Evolutionary conservation across 2,329 filamentous ascomycete genomes (phyloP), one percentile per base, ranked within the genome.

Genomic region (Aspergillus viridinutans): DNA sequence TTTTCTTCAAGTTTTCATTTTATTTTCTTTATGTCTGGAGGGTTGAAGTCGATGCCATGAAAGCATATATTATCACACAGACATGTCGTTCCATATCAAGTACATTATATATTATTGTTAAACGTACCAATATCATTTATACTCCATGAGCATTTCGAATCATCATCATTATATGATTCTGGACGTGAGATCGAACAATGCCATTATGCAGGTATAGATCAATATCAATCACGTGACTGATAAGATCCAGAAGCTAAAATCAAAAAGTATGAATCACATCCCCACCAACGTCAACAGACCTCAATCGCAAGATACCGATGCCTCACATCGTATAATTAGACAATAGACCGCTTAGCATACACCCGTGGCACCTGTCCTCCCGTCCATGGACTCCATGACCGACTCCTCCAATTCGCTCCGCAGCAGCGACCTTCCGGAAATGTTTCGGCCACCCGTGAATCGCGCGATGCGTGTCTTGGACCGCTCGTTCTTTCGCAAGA

Each of bases 401-500:
- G 51, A 51, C 49, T 40, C 51, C 38, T 53, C 58, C 47, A 59
- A 63, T 40, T 62, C 64, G 55, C 59, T 57, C 50, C 55, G 58
- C 43, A 61, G 65, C 64, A 61, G 65, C 64, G 64, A 72, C 58
- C 60, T 71, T 59, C 64, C 70, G 59, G 68, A 65, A 52, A 85
- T 86, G 82, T 90, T 96, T 73, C 85, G 87, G 63, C 90, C 92
- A 49, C 92, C 92, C 25, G 80, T 92, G 58, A 88, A 93, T 66
- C 88, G 90, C 72, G 86, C 88, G 58, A 90, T 90, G 79, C 86
- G 86, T 69, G 83, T 84, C 51, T 85, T 99, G 61, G 92, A 99
- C 77, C 87, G 90, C 64, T 82, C 87, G 17, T 87, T 95, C 61
- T 97, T 97, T 78, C 81, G 84, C 53, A 90, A 88, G 72, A 89